Evolutionary conservation across 495 filamentous ascomycete genomes (phyloP), one percentile per base, ranked within the genome.

Genomic region (Margaritispora aquatica): DNA sequence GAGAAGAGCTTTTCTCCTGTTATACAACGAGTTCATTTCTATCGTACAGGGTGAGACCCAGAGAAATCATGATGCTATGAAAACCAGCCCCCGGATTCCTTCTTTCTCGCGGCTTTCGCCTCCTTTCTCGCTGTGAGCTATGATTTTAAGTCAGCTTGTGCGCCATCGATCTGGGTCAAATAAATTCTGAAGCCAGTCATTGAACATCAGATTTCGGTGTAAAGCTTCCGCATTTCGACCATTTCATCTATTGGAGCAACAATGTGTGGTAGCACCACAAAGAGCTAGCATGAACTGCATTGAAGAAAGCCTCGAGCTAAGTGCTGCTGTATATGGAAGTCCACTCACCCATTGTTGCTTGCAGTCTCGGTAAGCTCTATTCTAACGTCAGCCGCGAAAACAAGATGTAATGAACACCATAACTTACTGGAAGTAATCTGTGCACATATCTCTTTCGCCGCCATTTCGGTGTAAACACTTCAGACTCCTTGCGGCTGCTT

Each of bases 361-460:
- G 73, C 92, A 96, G 62, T 95, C 91, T 61, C 91, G 83, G 72
- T 96, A 96, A 56, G 92, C 91, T 72, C 91, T 96, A 54, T 26
- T 46, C 34, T 15, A 38, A 26, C 46, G 46, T 61, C 51, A 60
- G 58, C 48, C 13, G 11, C 20, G 5, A 48, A 8, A 7, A 19
- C 44, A 22, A 24, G 50, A 13, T 1, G 15, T 1, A 26, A 17
- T 20, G 26, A 53, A 11, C 9, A 26, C 27, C 1, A 59, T 46
- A 15, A 22, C 85, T 75, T 63, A 97, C 92, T 96, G 88, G 68
- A 97, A 97, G 70, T 94, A 97, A 70, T 97, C 94, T 51, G 74
- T 73, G 67, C 93, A 97, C 83, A 97, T 85, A n/a, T 86, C 79
- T 54, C 84, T 81, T 70, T 96, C 90, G 20, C 84, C 90, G 1